phyloP scores from a whole-genome alignment of 2,329 filamentous ascomycete species.

The Aspergillus glaucus region DNA sequence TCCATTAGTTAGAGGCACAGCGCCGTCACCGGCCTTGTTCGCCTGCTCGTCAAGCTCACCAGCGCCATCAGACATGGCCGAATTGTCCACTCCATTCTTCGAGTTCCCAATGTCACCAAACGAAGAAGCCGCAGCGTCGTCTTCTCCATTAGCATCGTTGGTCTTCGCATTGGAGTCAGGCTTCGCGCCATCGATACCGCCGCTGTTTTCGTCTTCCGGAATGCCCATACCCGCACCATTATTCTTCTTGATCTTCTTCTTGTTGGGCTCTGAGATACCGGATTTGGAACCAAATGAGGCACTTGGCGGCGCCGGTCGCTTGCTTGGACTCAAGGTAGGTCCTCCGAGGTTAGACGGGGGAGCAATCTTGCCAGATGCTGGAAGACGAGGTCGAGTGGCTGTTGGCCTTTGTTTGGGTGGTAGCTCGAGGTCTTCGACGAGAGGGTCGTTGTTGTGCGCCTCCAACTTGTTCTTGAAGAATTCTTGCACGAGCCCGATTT shows the following conservation, averaged over 20 bases:
- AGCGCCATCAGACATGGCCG: constrained; percentile 9
- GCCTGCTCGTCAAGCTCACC: constrained; percentile 10
- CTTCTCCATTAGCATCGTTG: constrained; percentile 13
- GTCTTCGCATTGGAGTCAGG: constrained; percentile 44
- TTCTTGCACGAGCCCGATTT: constrained; percentile 82
- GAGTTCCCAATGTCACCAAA: constrained; percentile 8
- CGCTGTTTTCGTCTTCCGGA: constrained; percentile 6
- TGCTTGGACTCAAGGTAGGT: constrained; percentile 34
- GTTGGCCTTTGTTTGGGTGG: constrained; percentile 75
- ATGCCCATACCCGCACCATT: constrained; percentile 26
- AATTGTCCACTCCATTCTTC: constrained; percentile 10
- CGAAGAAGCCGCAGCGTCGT: constrained; percentile 3
- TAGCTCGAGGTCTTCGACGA: constrained; percentile 91
- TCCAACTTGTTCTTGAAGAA: constrained; percentile 89
- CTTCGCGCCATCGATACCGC: neutral
- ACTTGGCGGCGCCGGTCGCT: constrained; percentile 30
- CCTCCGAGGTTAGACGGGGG: constrained; percentile 25
- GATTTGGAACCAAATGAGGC: constrained; percentile 18
- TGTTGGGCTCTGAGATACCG: constrained; percentile 30
- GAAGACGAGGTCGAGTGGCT: constrained; percentile 37
- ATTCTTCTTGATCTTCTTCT: constrained; percentile 40
- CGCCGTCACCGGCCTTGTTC: constrained; percentile 27
- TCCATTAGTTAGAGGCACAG: constrained; percentile 50
- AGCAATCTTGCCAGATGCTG: constrained; percentile 42
- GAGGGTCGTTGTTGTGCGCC: constrained; percentile 71